Evolutionary conservation across 75 land plant genomes (phyloP), one percentile per base, ranked within the genome.

Genomic region (Gnetum montanum): DNA sequence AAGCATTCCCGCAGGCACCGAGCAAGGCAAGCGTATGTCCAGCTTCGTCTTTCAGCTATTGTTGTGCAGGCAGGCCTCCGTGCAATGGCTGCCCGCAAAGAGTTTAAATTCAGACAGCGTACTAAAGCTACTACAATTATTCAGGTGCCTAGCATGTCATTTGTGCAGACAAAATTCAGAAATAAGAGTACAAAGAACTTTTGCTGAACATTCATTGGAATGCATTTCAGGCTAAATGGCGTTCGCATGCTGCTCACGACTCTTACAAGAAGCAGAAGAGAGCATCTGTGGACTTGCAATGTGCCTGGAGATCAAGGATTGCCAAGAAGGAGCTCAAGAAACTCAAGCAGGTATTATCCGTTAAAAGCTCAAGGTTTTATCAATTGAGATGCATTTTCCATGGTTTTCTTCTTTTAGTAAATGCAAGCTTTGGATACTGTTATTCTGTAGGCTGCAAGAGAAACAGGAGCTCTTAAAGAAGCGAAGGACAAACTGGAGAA

Each of bases 401-500:
- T n/a, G n/a, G n/a, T n/a, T n/a, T n/a, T n/a, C n/a, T n/a, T n/a
- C n/a, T n/a, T n/a, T n/a, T n/a, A n/a, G n/a, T n/a, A n/a, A n/a
- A n/a, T n/a, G n/a, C n/a, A n/a, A n/a, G n/a, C n/a, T n/a, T n/a
- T n/a, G n/a, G n/a, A n/a, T n/a, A n/a, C n/a, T n/a, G n/a, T n/a
- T n/a, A n/a, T n/a, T 19, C 22, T 61, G 40, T 61, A 91, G 97
- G 97, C 89, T 69, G 88, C 97, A 49, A 80, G 84, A 58, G 97
- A 91, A 53, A 81, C 97, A 7, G 97, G 97, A 26, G 97, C 97
- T 40, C 76, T 91, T 8, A 91, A 79, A 64, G 97, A 83, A 69
- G 93, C 93, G 3, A 91, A 91, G 60, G 92, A 91, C 67, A 91
- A 84, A 69, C 60, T 91, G 36, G 97, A 91, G 69, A 91, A 91